Base-by-base conservation (phyloP, 495 filamentous ascomycete genomes). In the Aspergillus olivimuriae region DNA sequence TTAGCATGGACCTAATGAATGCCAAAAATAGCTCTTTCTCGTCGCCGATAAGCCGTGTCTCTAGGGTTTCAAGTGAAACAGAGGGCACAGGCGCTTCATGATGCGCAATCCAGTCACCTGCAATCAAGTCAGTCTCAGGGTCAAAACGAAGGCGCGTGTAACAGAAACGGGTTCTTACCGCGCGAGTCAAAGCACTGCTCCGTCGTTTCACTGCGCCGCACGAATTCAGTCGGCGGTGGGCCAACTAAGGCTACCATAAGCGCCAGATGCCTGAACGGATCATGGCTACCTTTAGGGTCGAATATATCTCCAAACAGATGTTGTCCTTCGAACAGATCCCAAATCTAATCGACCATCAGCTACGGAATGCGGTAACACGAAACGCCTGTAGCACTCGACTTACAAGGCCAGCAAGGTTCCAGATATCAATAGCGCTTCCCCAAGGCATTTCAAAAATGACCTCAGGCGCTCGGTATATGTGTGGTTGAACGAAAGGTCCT, bases 301-400 rank as follows among this genome's bases (percentile, higher is more conserved):
- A 63, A 61, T n/a, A 54, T 49, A 33, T 69, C 65, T 2, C 39
- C 43, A 43, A 76, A 76, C 33, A 75, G 48, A 51, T 69, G 57
- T 10, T 60, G 38, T 12, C 63, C 62, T 51, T 75, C 67, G 39
- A 73, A 72, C 0, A 76, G 44, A 46, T 74, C 66, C 69, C 69
- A 75, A 20, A 69, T 60, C 69, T 74, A n/a, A 47, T 30, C 12
- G 15, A 21, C 41, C 4, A 42, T 53, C 39, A 57, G 47, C 45
- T 31, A 34, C 33, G 31, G 10, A 45, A 21, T n/a, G n/a, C n/a
- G n/a, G n/a, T n/a, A n/a, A n/a, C n/a, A n/a, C n/a, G n/a, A n/a
- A n/a, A n/a, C n/a, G n/a, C n/a, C n/a, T n/a, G n/a, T n/a, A 32
- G 32, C 8, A 19, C 17, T 15, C 6, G 16, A 47, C 62, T 47